These are phyloP conservation scores for Leccinum arenicola DNA, from an alignment of 768 basidiomycete genomes.

Conservation along the genomic window DNA sequence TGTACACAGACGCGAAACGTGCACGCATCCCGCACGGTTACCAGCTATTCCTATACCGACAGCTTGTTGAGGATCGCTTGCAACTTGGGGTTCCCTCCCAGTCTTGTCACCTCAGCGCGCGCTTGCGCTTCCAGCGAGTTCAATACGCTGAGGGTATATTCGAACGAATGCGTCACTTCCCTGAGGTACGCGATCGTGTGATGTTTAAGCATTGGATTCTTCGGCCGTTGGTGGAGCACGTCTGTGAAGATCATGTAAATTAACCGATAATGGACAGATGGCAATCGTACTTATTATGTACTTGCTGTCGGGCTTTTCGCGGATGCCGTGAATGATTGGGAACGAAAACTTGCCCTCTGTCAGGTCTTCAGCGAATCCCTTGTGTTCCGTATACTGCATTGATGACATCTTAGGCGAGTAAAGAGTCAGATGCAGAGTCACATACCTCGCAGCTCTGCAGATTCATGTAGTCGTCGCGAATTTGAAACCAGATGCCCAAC, in stretches of 20 bases:
- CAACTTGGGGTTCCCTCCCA: constrained; percentile 75
- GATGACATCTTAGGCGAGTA: neutral
- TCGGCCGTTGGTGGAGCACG: constrained; percentile 85
- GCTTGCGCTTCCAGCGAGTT: constrained; percentile 64
- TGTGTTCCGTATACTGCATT: constrained; percentile 73
- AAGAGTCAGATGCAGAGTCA: neutral
- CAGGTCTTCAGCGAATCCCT: constrained; percentile 90
- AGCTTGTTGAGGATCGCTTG: constrained; percentile 56
- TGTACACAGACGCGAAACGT: neutral
- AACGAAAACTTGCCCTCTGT: constrained; percentile 98
- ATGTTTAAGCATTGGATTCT: constrained; percentile 74
- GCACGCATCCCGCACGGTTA: neutral
- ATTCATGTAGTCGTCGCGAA: constrained; percentile 53
- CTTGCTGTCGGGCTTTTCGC: constrained; percentile 70
- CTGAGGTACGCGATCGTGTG: constrained; percentile 80
- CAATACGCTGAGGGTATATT: constrained; percentile 77
- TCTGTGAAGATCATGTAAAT: constrained; percentile 43
- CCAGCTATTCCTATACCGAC: constrained; percentile 19
- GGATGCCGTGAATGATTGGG: constrained; percentile 88
- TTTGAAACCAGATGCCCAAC: constrained; percentile 57
- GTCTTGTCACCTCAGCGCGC: constrained; percentile 57
- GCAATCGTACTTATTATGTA: constrained; percentile 79
- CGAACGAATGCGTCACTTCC: constrained; percentile 77
- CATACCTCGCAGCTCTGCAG: constrained; percentile 25
- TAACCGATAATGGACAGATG: neutral